Evolutionary conservation across 2,329 filamentous ascomycete species (phyloP), one percentile per base, ranked within the genome.

Genomic region (Penicillium sp.): DNA sequence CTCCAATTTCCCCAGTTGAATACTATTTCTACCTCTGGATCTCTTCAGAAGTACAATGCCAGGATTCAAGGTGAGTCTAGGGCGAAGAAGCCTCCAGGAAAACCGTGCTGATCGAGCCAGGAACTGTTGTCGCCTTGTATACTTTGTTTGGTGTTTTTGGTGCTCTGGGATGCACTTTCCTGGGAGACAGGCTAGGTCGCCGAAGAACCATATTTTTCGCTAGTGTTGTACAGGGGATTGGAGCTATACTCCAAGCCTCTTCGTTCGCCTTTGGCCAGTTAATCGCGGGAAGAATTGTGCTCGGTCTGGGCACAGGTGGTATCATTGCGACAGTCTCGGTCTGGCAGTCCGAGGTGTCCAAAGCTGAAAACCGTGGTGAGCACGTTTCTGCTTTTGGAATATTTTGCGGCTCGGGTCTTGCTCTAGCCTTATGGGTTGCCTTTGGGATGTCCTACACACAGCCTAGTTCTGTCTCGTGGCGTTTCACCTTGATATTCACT

Each of bases 371-470:
- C 24, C 55, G 63, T 26, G 63, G 63, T 5, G 49, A 51, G 13
- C 56, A 61, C 29, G 62, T 66, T 13, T 54, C 64, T n/a, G 47
- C 62, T 3, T 53, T 59, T 16, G 74, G 75, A 33, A 71, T 76
- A 47, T 78, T 76, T 59, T 74, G 77, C 49, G 69, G 66, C 29
- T 55, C 73, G 0, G 76, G 76, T 21, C 74, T 76, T 46, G 64
- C 72, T 1, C 62, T 77, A 16, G 70, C 76, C 47, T 69, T 74
- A 6, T 79, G 76, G 75, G 74, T 79, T 57, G 72, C 76, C 46
- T 71, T 77, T 34, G 76, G 73, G 10, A 69, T 70, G 46, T 67
- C 63, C 44, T 55, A 59, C 36, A 59, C 67, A 33, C 62, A 64
- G 26, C 54, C 55, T 1, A 59, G 61, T 8, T 63, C 66, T 2